Base-by-base conservation (phyloP, 2,329 filamentous ascomycete species). In the Colletotrichum acutatum region DNA sequence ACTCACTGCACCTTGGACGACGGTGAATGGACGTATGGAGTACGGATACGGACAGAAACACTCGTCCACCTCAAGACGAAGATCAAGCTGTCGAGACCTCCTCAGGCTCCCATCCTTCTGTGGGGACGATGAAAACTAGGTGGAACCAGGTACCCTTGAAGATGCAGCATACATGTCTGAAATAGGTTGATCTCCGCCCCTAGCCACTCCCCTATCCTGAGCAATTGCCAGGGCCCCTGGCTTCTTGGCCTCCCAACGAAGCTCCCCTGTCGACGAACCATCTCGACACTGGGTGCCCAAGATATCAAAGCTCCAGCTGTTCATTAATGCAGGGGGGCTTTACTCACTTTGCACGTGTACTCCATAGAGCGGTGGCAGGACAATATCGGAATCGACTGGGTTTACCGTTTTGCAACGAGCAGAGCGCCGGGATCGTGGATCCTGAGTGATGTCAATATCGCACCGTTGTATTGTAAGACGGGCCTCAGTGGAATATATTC, bases 171-270 rank as follows among this genome's bases (percentile, higher is more conserved):
- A 56, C 69, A 72, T 56, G 66, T 72, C 70, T 70, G 70, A 52
- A 65, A 72, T 61, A 65, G 70, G 70, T 65, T 72, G 60, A 49
- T 61, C 66, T 72, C 70, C 70, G 70, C 56, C 70, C 70, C 60
- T 34, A 28, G 46, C 65, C 70, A 24, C 42, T 69, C 60, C 58
- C 70, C 70, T 72, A 56, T 65, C 58, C 16, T 49, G 12, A 26
- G 34, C 12, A 34, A 32, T 11, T 37, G 28, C 60, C 16, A 56
- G 60, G 70, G 14, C 4, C 1, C 60, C 66, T 37, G 28, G 46
- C 46, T 28, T 26, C n/a, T 19, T 14, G 28, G 46, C 56, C 26
- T 59, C 59, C 58, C 59, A 56, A 28, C 37, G 53, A 69, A 65
- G 66, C 68, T 28, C 66, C 66, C 66, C 66, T 59, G 54, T 34